Base-by-base conservation (phyloP, 2,329 filamentous ascomycete genomes). In the Ilyonectria sp. region DNA sequence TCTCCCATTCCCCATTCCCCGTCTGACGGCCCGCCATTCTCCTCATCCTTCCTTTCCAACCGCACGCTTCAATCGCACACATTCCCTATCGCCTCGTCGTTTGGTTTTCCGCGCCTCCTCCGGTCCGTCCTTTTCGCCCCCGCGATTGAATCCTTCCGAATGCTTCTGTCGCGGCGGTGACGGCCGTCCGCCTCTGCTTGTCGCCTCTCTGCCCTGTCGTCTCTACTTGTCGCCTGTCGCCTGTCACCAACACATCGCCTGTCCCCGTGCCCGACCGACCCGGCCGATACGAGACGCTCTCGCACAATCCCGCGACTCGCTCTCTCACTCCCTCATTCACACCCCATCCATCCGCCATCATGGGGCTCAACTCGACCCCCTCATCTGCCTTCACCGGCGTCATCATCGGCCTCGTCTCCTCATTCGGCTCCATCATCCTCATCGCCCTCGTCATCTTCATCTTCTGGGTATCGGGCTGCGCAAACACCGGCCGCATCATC, bases 391-490 rank as follows among this genome's bases (percentile, higher is more conserved):
- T 90, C 72, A 90, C 89, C 71, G 95, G 95, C 80, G 93, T 98
- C 76, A 88, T 98, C 81, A 98, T 99, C 80, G 96, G 95, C 74
- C 91, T 99, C 78, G 87, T 98, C 69, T 97, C 95, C 44, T 97
- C 95, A 15, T 95, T 98, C 82, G 95, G 94, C 69, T 97, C 95
- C 44, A 95, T 95, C 50, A 89, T 93, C 35, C 86, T 98, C 65
- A 94, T 97, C 69, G 92, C 93, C 65, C 80, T 97, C 69, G 84
- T 96, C 78, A 90, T 98, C 79, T 98, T 97, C 82, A 96, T 98
- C 84, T 96, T 98, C 82, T 90, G 93, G 82, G 97, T 97, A 80
- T 82, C 81, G 6, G 81, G 81, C 60, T 82, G 81, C 67, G 98
- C 95, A 43, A 90, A 87, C 61, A 92, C 92, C 57, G 95, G 95